Evolutionary conservation across 2,329 filamentous ascomycete species (phyloP).

Genomic region (Colletotrichum eremochloae): DNA sequence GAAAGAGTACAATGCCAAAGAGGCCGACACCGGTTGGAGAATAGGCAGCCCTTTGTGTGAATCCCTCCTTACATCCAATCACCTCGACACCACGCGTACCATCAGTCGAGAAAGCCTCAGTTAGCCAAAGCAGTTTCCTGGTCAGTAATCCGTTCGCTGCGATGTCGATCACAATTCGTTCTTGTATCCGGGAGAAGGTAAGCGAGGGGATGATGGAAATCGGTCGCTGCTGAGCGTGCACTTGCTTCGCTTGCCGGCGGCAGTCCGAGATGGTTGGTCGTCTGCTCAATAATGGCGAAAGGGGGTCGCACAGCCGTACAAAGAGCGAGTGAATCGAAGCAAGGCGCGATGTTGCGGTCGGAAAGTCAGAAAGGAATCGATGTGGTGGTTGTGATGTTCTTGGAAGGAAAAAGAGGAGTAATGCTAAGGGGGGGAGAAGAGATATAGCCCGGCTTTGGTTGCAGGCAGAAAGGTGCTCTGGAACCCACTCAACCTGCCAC

Average conservation of each 20-base stretch:
- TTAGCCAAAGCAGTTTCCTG: slow-evolving; percentile 34
- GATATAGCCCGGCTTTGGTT: slow-evolving; percentile 33
- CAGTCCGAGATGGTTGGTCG: slow-evolving; percentile 6
- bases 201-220: not conserved
- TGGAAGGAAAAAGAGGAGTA: slow-evolving; percentile 39
- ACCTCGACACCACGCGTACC: slow-evolving; percentile 43
- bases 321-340: not conserved
- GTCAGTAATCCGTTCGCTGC: slow-evolving; percentile 27
- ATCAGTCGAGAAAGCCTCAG: slow-evolving; percentile 42
- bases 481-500: slow-evolving; percentile 38
- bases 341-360: slow-evolving; percentile 18
- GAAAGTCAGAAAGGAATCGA: slow-evolving; percentile 6
- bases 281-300: not conserved
- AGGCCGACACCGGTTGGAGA: slow-evolving; percentile 43
- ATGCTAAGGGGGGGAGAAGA: slow-evolving; percentile 25
- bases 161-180: not conserved
- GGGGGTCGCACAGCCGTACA: slow-evolving; percentile 9
- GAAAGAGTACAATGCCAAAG: slow-evolving; percentile 46
- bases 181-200: not conserved
- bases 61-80: slow-evolving; percentile 43
- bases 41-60: slow-evolving; percentile 44
- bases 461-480: slow-evolving; percentile 31
- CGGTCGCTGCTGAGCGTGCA: slow-evolving; percentile 33
- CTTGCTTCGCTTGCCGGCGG: slow-evolving; percentile 34
- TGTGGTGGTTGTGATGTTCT: slow-evolving; percentile 27